Evolutionary conservation across 768 basidiomycete genomes (phyloP).

Genomic region (Podaxis sp.): DNA sequence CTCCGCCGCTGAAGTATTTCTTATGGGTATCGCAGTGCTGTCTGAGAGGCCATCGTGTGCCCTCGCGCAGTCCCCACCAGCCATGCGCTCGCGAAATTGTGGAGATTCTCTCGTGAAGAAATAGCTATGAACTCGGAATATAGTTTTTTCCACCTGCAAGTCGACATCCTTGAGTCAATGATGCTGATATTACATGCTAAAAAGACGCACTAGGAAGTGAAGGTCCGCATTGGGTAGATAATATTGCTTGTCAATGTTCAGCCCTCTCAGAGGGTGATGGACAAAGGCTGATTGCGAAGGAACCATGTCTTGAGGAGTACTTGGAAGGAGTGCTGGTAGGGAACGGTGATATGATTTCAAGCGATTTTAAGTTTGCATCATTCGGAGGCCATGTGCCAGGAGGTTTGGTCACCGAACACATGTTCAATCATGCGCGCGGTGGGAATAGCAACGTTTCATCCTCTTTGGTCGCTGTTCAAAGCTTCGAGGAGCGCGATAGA

Average conservation of each 20-base stretch:
- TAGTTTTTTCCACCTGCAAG: conserved; percentile 41
- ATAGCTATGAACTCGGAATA: conserved; percentile 53
- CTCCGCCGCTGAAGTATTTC: conserved; percentile 43
- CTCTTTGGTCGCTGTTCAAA: no score
- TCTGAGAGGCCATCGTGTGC: conserved; percentile 33
- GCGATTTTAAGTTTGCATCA: no score
- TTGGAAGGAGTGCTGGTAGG: no score
- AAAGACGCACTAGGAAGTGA: neutral
- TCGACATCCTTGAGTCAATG: neutral
- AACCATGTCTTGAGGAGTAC: neutral
- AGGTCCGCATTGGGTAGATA: neutral
- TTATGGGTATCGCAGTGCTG: conserved; percentile 36
- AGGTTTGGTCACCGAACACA: no score
- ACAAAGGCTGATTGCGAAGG: neutral
- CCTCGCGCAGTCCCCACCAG: conserved; percentile 25
- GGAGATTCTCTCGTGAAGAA: conserved; percentile 56
- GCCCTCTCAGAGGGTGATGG: neutral
- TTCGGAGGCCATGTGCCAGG: no score
- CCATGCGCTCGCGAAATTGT: conserved; percentile 36
- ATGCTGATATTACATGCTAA: neutral
- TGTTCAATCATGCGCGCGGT: no score
- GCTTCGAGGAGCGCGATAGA: no score
- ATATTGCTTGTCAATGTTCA: neutral
- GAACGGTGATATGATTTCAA: no score
- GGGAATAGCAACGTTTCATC: no score